Evolutionary conservation across 805 yeast species (phyloP), one percentile per base, ranked within the genome.

Genomic region (Pichia scutulata): DNA sequence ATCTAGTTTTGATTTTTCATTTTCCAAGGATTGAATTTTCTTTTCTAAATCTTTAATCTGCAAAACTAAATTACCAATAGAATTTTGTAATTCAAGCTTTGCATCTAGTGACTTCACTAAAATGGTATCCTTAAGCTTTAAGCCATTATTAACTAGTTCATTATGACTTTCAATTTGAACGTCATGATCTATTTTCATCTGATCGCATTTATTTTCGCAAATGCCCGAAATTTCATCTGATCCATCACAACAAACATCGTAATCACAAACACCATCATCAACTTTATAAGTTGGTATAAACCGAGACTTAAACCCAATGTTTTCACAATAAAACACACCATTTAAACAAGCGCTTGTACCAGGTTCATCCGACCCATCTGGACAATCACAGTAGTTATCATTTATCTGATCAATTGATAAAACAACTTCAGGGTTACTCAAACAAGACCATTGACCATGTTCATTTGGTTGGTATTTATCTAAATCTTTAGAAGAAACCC

Each of bases 351-450:
- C 97, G 39, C 84, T 71, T 0, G 98, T 92, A 0, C 97, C 97
- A 0, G 97, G 97, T 65, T 93, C 98, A 69, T 93, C 99, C 5
- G 90, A 81, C 0, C 98, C 98, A 68, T 93, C 99, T 0, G 97
- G 97, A 70, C 98, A 92, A 61, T 93, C 98, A 68, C 98, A 92
- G 61, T 76, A 84, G 58, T 89, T 85, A 65, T 93, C 97, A 64
- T 92, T 92, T 58, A 92, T 75, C 60, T 82, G 86, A 37, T 70
- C 70, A 47, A 72, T 71, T 40, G 82, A 72, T 19, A 92, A 67
- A 21, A 70, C 71, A 6, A 89, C 78, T n/a, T 78, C 75, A 0
- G 93, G 84, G 60, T 86, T 75, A 30, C 67, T 59, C 37, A 92
- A 64, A 69, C 98, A 92, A 7, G 71, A 66, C 88, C 93, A 92